Base-by-base conservation (phyloP, 129 eudicot genomes). In the Solidago caesia region DNA sequence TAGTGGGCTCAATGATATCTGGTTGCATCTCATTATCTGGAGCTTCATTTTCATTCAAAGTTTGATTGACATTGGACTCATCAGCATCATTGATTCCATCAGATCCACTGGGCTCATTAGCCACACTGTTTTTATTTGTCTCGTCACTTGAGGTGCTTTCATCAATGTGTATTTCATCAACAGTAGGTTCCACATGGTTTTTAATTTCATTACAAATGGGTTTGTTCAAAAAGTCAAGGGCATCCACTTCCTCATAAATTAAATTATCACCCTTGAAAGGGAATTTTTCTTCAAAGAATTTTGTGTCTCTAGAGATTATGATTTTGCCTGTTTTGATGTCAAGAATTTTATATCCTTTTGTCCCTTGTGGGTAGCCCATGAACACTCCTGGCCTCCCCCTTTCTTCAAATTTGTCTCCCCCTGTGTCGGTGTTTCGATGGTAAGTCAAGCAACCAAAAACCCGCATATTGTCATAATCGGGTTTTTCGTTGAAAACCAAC, bases 271-370 rank as follows among this genome's bases (percentile, higher is more conserved):
- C 13, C 13, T 61, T 61, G 67, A 27, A 61, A 61, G 67, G 67
- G n/a, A 61, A 61, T 29, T 61, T 61, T 61, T 61, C 67, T 61
- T 61, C 67, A 61, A 61, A 61, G 27, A 61, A 61, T 61, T 61
- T 43, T n/a, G n/a, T 61, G 44, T 61, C 67, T 61, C 67, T 61
- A 27, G 67, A 61, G 67, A 61, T 61, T 61, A 61, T 61, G 44
- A 61, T 61, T 61, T 61, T 61, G 43, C 11, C 67, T n/a, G n/a
- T n/a, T n/a, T n/a, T n/a, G n/a, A n/a, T n/a, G n/a, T n/a, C n/a
- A n/a, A n/a, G n/a, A n/a, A n/a, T n/a, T n/a, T n/a, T n/a, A n/a
- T n/a, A n/a, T n/a, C n/a, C n/a, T n/a, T n/a, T n/a, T n/a, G n/a
- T n/a, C n/a, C n/a, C n/a, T n/a, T n/a, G n/a, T n/a, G n/a, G n/a